phyloP scores from a whole-genome alignment of 2,329 filamentous ascomycete species.

The Leptographium lundbergii region DNA sequence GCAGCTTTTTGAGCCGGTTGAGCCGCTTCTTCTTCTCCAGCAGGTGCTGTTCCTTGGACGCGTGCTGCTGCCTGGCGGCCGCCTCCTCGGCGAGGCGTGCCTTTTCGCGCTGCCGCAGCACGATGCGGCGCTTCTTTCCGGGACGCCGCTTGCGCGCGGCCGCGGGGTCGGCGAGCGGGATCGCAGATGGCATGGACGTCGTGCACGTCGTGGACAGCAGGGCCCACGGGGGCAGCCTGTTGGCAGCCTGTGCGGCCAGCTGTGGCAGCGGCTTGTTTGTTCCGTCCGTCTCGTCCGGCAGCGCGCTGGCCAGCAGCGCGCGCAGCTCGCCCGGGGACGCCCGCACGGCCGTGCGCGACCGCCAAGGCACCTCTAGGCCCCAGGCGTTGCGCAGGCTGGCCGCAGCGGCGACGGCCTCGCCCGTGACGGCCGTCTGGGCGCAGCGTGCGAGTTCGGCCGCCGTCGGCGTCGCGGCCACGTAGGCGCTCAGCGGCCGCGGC shows the following conservation, averaged over 20 bases:
- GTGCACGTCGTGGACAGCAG: conserved; percentile 2
- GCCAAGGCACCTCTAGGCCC: conserved; percentile 50
- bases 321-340: conserved; percentile 15
- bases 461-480: conserved; percentile 29
- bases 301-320: conserved; percentile 8
- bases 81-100: conserved; percentile 27
- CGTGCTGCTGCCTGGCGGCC: conserved; percentile 22
- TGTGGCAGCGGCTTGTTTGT: background rate
- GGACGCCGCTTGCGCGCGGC: conserved; percentile 27
- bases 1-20: conserved; percentile 47
- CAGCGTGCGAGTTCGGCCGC: conserved; percentile 26
- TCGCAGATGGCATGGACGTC: background rate
- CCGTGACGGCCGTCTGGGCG: conserved; percentile 33
- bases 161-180: background rate
- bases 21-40: conserved; percentile 50
- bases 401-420: conserved; percentile 34
- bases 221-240: conserved; percentile 9
- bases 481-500: conserved; percentile 33
- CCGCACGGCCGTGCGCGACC: conserved; percentile 30
- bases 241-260: conserved; percentile 1
- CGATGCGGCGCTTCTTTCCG: conserved; percentile 47
- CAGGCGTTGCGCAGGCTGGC: conserved; percentile 31
- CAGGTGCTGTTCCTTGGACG: conserved; percentile 42
- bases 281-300: conserved; percentile 3
- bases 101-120: conserved; percentile 32